Base-by-base conservation (phyloP, 305 asterid species). In the Solanum aculeatissimum region DNA sequence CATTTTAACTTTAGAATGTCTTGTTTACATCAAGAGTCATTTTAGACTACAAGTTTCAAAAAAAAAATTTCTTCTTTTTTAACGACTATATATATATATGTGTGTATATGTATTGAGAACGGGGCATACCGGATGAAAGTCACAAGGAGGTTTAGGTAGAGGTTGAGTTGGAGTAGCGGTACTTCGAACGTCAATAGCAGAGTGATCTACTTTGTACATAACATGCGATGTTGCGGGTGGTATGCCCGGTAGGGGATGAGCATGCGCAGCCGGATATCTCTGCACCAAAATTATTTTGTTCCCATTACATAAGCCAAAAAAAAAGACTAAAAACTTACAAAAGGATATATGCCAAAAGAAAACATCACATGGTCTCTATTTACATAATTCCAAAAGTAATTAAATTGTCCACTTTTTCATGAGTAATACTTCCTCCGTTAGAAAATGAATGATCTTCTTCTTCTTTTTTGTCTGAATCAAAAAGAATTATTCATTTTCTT, bases 111-210 rank as follows among this genome's bases (percentile, higher is more conserved):
- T 35, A 21, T 58, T 1, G 57, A 81, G 58, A 51, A 9, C 32
- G 65, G 71, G 25, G 81, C 89, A 85, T 82, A 93, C 97, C 89
- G 95, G 93, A 74, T 91, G 93, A 55, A 88, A 51, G 74, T 91
- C 92, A 18, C 91, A 92, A 16, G 93, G 94, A 27, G 91, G 93
- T 35, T 81, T 91, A 21, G 93, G 90, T 55, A 88, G 85, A 14
- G 92, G 74, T 85, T 89, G 90, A 53, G 25, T 18, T 49, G 90
- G 91, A 27, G 81, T 58, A 19, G 80, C 63, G 60, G 43, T 60
- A 4, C 68, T 35, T 58, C 84, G 89, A 85, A 86, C 71, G 32
- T 89, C 90, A 25, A 71, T 45, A 45, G 84, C 86, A 2, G 83
- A 1, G 16, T 90, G 49, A 25, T 90, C 91, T 57, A 80, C 88